Evolutionary conservation across 2,329 filamentous ascomycete genomes (phyloP), one percentile per base, ranked within the genome.

Genomic region (Arthrobotrys pseudoclavata): DNA sequence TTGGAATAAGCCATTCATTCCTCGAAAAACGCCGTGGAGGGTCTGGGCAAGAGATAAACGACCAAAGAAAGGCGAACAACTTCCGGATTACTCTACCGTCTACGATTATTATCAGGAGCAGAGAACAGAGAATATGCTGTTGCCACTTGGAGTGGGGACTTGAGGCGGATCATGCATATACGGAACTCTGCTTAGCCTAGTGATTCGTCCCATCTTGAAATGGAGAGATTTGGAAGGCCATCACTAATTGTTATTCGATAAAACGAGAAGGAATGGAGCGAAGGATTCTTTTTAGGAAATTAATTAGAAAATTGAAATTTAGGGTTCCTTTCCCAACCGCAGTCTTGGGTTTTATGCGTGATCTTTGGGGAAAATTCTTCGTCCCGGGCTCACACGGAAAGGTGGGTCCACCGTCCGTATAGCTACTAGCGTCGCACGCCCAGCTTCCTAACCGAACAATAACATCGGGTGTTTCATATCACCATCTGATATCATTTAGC

Each of bases 11-110:
- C 29, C 40, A 9, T 71, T 52, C 24, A 18, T 72, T 10, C 52
- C 53, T 20, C 20, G 47, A 5, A 74, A 68, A 47, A 67, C 52
- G 20, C 62, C 61, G 6, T 74, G 69, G 69, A 50, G 69, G 50
- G 45, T 52, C 4, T 74, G 69, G 69, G 69, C 69, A 2, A 42
- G 69, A 4, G 42, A 52, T 10, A 74, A 67, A n/a, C 52, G 45
- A 6, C 69, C 69, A 12, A 61, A 61, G 22, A 37, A 22, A n/a
- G 62, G 69, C 29, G 69, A 74, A 1, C 52, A 52, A n/a, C 64
- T 74, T 34, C 69, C 69, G 1, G 22, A 45, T 1, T 61, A 50
- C 22, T n/a, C 26, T 9, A 48, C 60, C 15, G 69, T 72, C n/a
- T 60, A 37, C 29, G 69, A 72, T 4, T 72, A 48, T 45, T 72